These are phyloP conservation scores for Hanseniaspora thailandica DNA, from an alignment of 805 yeast genomes.

Conservation along the genomic window DNA sequence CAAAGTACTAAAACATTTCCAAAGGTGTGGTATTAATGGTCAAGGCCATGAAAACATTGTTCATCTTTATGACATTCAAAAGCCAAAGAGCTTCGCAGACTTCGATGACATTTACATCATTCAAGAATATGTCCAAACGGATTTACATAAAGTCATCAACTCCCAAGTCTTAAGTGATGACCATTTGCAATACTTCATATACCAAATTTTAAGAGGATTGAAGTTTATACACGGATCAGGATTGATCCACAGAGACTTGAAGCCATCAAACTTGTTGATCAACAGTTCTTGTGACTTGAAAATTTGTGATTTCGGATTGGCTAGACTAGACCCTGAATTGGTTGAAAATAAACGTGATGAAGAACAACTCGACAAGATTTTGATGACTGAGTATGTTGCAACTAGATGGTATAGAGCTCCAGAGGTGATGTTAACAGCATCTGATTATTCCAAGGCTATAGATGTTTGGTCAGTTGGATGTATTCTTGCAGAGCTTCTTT, in stretches of 20 bases:
- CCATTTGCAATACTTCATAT: constrained; percentile 85
- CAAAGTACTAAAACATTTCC: constrained; percentile 76
- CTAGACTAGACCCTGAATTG: constrained; percentile 34
- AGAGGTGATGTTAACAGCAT: constrained; percentile 89
- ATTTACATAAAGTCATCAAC: constrained; percentile 66
- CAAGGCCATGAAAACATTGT: constrained; percentile 73
- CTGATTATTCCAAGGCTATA: constrained; percentile 85
- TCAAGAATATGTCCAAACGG: constrained; percentile 83
- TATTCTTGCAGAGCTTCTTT: constrained; percentile 78
- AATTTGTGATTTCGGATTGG: constrained; percentile 88
- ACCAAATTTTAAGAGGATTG: constrained; percentile 80
- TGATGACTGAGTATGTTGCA: constrained; percentile 93
- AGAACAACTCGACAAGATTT: constrained; percentile 17
- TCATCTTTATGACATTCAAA: constrained; percentile 76
- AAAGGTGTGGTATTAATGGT: constrained; percentile 21
- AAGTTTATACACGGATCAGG: constrained; percentile 90
- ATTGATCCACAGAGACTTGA: constrained; percentile 83
- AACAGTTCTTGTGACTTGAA: constrained; percentile 91
- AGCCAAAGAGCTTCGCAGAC: constrained; percentile 61
- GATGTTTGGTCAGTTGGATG: constrained; percentile 97
- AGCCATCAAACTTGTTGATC: constrained; percentile 75
- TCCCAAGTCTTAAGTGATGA: constrained; percentile 80
- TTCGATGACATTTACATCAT: constrained; percentile 82
- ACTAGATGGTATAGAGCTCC: constrained; percentile 98
- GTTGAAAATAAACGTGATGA: constrained; percentile 23